Percentiles rank a stretch among this genome's conserved stretches.
Conservation (phyloP, 1,139 yeast genomes). For the Suhomyces choctaworum region DNA sequence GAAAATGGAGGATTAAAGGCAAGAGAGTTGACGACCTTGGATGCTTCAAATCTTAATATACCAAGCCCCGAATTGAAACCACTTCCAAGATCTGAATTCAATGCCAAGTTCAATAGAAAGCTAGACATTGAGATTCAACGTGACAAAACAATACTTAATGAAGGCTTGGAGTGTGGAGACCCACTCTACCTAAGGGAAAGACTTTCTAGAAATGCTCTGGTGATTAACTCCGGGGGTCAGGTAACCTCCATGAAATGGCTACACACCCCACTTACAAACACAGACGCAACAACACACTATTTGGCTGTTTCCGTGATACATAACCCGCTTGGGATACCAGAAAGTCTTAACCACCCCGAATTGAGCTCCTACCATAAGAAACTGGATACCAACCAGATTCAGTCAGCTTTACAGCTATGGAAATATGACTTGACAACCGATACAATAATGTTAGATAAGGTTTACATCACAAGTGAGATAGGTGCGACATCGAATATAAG, state of each 20-base stretch:
- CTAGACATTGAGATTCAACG: constrained; percentile 8
- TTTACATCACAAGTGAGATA: constrained; percentile 38
- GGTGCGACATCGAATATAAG: constrained; percentile 57
- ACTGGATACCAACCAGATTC: constrained; percentile 18
- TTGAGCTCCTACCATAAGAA: constrained; percentile 31
- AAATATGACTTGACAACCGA: constrained; percentile 33
- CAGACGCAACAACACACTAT: constrained; percentile 27
- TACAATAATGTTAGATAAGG: constrained; percentile 29
- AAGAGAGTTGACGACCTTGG: constrained; percentile 6
- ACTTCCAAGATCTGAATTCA: not conserved
- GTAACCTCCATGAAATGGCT: constrained; percentile 60
- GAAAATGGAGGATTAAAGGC: constrained; percentile 11
- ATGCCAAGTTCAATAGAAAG: constrained; percentile 1
- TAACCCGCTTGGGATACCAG: constrained; percentile 27
- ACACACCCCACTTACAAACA: constrained; percentile 14
- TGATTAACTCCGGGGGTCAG: constrained; percentile 55
- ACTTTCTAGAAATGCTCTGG: constrained; percentile 41
- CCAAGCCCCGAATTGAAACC: constrained; percentile 5
- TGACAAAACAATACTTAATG: constrained; percentile 1
- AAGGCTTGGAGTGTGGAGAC: constrained; percentile 10
- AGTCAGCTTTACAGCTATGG: constrained; percentile 51
- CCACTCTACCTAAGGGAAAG: constrained; percentile 12
- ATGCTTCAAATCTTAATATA: constrained; percentile 4
- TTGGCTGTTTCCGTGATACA: constrained; percentile 54
- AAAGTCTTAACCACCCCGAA: constrained; percentile 30